Evolutionary conservation across 2,329 filamentous ascomycete genomes (phyloP), one percentile per base, ranked within the genome.

Genomic region (Aspergillus novoparasiticus): DNA sequence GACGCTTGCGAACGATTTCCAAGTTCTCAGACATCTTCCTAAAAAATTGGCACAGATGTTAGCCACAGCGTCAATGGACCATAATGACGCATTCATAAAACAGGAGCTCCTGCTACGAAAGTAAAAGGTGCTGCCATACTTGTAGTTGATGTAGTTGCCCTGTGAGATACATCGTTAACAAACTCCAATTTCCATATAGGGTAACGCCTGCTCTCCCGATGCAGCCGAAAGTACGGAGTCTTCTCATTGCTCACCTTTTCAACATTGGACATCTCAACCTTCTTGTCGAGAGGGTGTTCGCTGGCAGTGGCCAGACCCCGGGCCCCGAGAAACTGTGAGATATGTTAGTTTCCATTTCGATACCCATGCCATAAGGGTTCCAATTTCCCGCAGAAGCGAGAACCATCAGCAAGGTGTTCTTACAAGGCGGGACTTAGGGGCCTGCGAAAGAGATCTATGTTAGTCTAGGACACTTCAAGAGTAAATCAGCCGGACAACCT

Each of bases 21-120:
- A 99, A 88, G 87, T 97, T 98, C 85, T 98, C 94, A 74, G 91
- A 93, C 93, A 98, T 97, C 88, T 97, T 97, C 88, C 92, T 93
- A 81, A 56, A 67, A 63, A 62, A 51, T 57, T 67, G 57, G 58
- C 48, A 65, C 45, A 21, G 50, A 68, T 64, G 66, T 77, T 70
- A 76, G 69, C 4, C 9, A 19, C 14, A 3, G 26, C 32, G 43
- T 51, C 57, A 50, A 59, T 62, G 45, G 14, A 54, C 34, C 34
- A 19, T 14, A 21, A 39, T 19, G 23, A n/a, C 34, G 28, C 16
- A 39, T 36, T 55, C 12, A 36, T 4, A 4, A 26, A 14, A 26
- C 6, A 21, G 5, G 32, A 39, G 51, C 12, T 55, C 23, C n/a
- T 36, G n/a, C 11, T 21, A 55, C 34, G 51, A 43, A 12, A 59